A percentile compares a stretch with the other conserved stretches of the same genome.
These are phyloP conservation scores for Triticum urartu DNA, from an alignment of 176 grass and related monocot genomes.

Conservation along the genomic window DNA sequence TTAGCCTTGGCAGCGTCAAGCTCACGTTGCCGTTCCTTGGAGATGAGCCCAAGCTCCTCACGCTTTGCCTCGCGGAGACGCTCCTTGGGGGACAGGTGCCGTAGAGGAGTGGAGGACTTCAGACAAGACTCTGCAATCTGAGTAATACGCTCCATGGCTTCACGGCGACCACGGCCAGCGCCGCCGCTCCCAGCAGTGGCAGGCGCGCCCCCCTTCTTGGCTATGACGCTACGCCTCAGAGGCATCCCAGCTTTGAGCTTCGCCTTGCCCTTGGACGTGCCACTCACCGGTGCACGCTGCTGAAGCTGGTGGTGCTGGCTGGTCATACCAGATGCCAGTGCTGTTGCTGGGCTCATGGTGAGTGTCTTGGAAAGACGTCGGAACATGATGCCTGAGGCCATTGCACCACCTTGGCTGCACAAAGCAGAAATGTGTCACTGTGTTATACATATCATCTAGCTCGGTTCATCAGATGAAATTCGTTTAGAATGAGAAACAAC, in stretches of 20 bases:
- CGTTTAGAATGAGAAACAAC: too few relatives aligned
- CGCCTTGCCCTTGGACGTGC: slow-evolving; percentile 79
- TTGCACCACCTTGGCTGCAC: slow-evolving; percentile 2
- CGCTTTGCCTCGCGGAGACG: slow-evolving; percentile 46
- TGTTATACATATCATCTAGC: neutral
- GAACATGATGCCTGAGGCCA: slow-evolving; percentile 36
- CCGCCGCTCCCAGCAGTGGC: slow-evolving; percentile 24
- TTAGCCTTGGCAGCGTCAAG: neutral
- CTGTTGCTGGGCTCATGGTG: slow-evolving; percentile 9
- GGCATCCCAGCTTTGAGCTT: slow-evolving; percentile 65
- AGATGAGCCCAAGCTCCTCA: slow-evolving; percentile 20
- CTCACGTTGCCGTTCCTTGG: slow-evolving; percentile 8
- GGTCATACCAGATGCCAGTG: slow-evolving; percentile 14
- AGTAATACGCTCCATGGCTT: slow-evolving; percentile 53
- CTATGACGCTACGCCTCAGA: slow-evolving; percentile 56
- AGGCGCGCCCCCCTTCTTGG: slow-evolving; percentile 44
- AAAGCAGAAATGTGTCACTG: neutral
- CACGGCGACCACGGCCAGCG: slow-evolving; percentile 44
- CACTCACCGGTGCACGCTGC: slow-evolving; percentile 50
- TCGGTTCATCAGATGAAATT: too few relatives aligned
- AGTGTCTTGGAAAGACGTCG: slow-evolving; percentile 27
- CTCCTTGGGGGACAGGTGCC: slow-evolving; percentile 63
- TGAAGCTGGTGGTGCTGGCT: slow-evolving; percentile 48
- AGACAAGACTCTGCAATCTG: slow-evolving; percentile 72
- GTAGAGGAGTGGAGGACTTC: slow-evolving; percentile 59